Conservation (phyloP, 208 protist genomes). For the Tritrichomonas musculus region DNA sequence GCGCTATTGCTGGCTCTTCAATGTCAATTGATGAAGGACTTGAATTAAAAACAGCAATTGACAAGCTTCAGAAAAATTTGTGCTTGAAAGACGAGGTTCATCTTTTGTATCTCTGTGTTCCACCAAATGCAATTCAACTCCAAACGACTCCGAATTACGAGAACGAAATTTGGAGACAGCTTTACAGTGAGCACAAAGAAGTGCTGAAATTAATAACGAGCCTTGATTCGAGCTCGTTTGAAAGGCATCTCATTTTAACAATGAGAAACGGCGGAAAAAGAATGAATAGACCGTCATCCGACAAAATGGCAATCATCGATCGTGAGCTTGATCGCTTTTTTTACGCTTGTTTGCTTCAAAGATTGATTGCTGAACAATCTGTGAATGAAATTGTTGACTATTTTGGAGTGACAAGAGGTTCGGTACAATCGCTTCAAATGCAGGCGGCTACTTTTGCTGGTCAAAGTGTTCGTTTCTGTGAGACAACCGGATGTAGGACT, state of each 20-base stretch:
- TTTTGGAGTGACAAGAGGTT: neutral
- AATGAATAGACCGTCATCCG: too few relatives aligned
- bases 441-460: neutral
- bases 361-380: neutral
- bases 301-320: neutral
- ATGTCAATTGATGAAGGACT: slow-evolving; percentile 17
- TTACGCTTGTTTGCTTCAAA: neutral
- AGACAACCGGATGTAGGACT: neutral
- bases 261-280: neutral
- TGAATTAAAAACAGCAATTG: neutral
- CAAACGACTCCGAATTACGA: neutral
- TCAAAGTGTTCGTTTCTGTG: neutral
- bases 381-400: neutral
- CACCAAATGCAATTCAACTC: neutral
- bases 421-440: neutral
- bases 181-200: neutral
- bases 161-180: neutral
- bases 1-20: neutral
- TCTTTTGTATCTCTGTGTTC: neutral
- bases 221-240: neutral
- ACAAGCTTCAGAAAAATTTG: neutral
- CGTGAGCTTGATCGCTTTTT: neutral
- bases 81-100: neutral
- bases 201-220: neutral
- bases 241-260: neutral